These are phyloP conservation scores for Arxiozyma heterogenica DNA, from an alignment of 1,139 yeast species.

Conservation along the genomic window DNA sequence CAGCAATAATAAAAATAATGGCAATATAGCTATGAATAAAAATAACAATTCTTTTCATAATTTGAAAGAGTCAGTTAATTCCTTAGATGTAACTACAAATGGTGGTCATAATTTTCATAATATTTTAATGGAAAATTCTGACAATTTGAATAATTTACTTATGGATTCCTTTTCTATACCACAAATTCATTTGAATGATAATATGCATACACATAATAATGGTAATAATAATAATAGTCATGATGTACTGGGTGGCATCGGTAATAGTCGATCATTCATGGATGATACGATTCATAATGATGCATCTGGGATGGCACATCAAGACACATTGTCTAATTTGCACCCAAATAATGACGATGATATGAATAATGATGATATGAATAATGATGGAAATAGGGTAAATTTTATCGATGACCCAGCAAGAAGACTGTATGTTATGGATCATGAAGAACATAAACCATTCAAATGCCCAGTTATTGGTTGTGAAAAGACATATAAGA, in stretches of 20 bases:
- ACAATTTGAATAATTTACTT: neutral
- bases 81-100: neutral
- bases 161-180: conserved; percentile 1
- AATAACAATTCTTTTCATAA: neutral
- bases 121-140: neutral
- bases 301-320: neutral
- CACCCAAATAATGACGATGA: neutral
- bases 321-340: neutral
- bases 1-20: neutral
- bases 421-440: conserved; percentile 83
- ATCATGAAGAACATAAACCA: conserved; percentile 87
- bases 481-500: conserved; percentile 93
- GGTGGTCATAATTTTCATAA: neutral
- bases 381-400: conserved; percentile 27
- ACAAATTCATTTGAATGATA: neutral
- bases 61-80: neutral
- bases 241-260: neutral
- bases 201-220: neutral
- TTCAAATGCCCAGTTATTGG: conserved; percentile 97
- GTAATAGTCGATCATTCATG: neutral
- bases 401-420: conserved; percentile 89
- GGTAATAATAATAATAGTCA: neutral
- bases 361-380: neutral
- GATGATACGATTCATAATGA: neutral
- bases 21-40: neutral